Percentiles rank a stretch among this genome's conserved stretches.
phyloP scores from a whole-genome alignment of 2,329 filamentous ascomycete species.

The Neonectria punicea region DNA sequence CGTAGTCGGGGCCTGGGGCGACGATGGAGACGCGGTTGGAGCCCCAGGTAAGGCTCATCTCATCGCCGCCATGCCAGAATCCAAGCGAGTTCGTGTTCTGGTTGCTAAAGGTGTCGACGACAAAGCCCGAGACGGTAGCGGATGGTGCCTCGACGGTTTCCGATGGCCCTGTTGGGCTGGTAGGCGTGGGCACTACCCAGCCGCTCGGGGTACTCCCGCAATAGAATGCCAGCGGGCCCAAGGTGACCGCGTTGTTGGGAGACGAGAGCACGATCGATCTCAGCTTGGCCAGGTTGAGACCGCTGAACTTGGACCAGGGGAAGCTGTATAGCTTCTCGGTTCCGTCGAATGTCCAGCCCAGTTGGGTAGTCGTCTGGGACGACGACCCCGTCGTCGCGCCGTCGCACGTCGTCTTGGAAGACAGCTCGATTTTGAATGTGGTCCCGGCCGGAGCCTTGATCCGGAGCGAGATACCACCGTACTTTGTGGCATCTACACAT shows the following conservation, averaged over 20 bases:
- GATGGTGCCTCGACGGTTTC: constrained; percentile 61
- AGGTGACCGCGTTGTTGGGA: constrained; percentile 57
- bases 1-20: constrained; percentile 58
- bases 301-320: constrained; percentile 62
- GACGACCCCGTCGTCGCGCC: constrained; percentile 48
- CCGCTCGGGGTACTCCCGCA: constrained; percentile 62
- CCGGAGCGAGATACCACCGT: constrained; percentile 65
- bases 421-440: constrained; percentile 62
- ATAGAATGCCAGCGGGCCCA: constrained; percentile 69
- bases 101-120: constrained; percentile 71
- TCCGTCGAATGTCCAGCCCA: constrained; percentile 70
- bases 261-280: constrained; percentile 61
- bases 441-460: constrained; percentile 65
- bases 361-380: constrained; percentile 56
- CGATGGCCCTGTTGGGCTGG: constrained; percentile 51
- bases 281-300: constrained; percentile 63
- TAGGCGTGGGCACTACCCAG: constrained; percentile 58
- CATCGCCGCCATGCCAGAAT: constrained; percentile 74
- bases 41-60: constrained; percentile 65
- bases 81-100: constrained; percentile 66
- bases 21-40: constrained; percentile 59
- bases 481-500: constrained; percentile 62
- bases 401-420: constrained; percentile 58
- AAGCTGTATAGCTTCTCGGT: constrained; percentile 69
- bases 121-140: constrained; percentile 58